Evolutionary conservation across 202 grass and related monocot species (phyloP), one percentile per base, ranked within the genome.

Genomic region (Miscanthus sacchariflorus): DNA sequence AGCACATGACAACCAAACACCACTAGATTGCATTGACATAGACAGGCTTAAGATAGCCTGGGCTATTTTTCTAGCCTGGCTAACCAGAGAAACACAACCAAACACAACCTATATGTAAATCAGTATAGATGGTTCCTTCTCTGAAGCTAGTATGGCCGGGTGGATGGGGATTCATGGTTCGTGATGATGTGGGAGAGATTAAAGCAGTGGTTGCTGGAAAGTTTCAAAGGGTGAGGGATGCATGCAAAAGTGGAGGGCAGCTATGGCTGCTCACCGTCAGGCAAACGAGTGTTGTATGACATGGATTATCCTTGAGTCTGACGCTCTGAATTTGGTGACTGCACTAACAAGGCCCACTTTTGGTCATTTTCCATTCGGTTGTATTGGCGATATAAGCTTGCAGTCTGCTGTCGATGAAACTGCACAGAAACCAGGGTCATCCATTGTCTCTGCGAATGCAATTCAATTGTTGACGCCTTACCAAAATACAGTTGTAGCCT

Each of bases 311-410:
- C 21, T 63, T 11, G 21, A 24, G 58, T 63, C 58, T 63, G 58
- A 24, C n/a, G 9, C 59, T 64, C 59, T 24, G n/a, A 64, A 64
- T 64, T 64, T 64, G n/a, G 59, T 64, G 21, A 64, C 59, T 25
- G 59, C 59, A 64, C 59, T 64, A 64, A 64, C 59, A 64, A 64
- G 59, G n/a, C 59, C 9, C n/a, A 23, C 58, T 63, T 64, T 64
- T 64, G n/a, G 24, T 25, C 9, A 12, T 64, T 64, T 11, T 63
- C 58, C 9, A 24, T 25, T 25, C n/a, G 3, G 59, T 64, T 64
- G 59, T 5, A 64, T 64, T 24, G 56, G 56, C 2, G 21, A 61
- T 61, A 63, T 63, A 63, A 63, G n/a, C 21, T 63, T 25, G n/a
- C 9, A 25, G 9, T 64, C 59, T 64, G n/a, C 58, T 23, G 21